Base-by-base conservation (phyloP, 371 early-diverging fungal genomes). In the Coemansia sp. region DNA sequence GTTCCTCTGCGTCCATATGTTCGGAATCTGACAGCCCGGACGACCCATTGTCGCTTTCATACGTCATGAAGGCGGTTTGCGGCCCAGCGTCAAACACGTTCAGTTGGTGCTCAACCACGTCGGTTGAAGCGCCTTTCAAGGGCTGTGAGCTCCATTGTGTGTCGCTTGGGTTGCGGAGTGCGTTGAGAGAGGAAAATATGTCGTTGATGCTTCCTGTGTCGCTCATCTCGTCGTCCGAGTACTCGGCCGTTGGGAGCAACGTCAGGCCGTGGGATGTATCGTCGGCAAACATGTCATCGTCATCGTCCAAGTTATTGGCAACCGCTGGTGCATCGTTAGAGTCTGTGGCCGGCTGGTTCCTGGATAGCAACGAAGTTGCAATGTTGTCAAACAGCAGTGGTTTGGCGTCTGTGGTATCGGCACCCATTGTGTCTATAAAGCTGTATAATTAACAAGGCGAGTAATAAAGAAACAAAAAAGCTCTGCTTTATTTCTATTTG, bases 231-330 rank as follows among this genome's bases (percentile, higher is more conserved):
- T 58, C 64, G n/a, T 71, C 72, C 1, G 69, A 61, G 47, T 69
- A 56, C 34, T 59, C 59, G 34, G 73, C 73, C 0, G 64, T 72
- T 7, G 73, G 73, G 1, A 72, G 59, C 53, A 69, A 51, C 0
- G 69, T 69, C 14, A 73, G 66, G 0, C 63, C 66, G 2, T 55
- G 8, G 4, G 60, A 27, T 11, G 59, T 14, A 77, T 90, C 90
- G 42, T 88, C 86, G 42, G 92, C 91, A 61, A 61, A 21, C 22
- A 61, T 16, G 34, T 50, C 61, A 29, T 60, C 48, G n/a, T 42
- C 48, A 34, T 34, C 8, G 34, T 27, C 60, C 45, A 37, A 31
- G 29, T 13, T 27, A 18, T 61, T 31, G 22, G 58, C 31, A 11
- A 21, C 16, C 22, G 34, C 58, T 37, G 58, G 21, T n/a, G 42